phyloP scores from a whole-genome alignment of 139 green algal species.

The Chlamydomonas schloesseri region DNA sequence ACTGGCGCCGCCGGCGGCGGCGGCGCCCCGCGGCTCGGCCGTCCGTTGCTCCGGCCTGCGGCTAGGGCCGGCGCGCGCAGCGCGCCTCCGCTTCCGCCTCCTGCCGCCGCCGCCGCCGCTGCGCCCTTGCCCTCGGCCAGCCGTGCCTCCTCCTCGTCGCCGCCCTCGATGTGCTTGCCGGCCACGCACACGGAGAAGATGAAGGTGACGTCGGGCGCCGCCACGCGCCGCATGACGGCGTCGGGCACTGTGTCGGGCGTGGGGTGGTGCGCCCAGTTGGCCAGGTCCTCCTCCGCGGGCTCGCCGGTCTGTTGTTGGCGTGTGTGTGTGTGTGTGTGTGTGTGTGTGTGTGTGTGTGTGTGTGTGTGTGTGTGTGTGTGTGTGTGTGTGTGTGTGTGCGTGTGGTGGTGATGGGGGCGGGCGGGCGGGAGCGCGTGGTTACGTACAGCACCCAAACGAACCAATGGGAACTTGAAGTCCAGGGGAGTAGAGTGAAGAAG shows the following conservation, averaged over 20 bases:
- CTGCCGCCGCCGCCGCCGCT: neutral
- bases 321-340: neutral
- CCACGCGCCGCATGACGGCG: constrained; percentile 69
- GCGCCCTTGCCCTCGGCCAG: neutral
- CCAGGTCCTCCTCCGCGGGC: constrained; percentile 93
- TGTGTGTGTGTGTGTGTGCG: no score
- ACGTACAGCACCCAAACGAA: no score
- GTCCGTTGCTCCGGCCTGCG: no score
- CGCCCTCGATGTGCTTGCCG: constrained; percentile 53
- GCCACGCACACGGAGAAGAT: constrained; percentile 88
- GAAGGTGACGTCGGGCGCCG: constrained; percentile 82
- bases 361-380: no score
- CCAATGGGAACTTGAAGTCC: no score
- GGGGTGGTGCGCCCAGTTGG: constrained; percentile 92
- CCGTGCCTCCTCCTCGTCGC: constrained; percentile 33
- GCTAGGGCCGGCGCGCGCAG: neutral
- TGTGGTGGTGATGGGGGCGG: no score
- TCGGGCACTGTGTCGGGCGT: constrained; percentile 84
- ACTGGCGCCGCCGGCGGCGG: no score
- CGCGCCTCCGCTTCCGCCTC: neutral
- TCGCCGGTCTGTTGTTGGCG: constrained; percentile 77
- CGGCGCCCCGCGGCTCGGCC: no score
- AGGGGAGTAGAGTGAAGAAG: no score
- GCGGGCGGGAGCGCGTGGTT: no score
- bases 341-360: no score